Evolutionary conservation across 2,329 filamentous ascomycete species (phyloP).

Genomic region (Colletotrichum trifolii): DNA sequence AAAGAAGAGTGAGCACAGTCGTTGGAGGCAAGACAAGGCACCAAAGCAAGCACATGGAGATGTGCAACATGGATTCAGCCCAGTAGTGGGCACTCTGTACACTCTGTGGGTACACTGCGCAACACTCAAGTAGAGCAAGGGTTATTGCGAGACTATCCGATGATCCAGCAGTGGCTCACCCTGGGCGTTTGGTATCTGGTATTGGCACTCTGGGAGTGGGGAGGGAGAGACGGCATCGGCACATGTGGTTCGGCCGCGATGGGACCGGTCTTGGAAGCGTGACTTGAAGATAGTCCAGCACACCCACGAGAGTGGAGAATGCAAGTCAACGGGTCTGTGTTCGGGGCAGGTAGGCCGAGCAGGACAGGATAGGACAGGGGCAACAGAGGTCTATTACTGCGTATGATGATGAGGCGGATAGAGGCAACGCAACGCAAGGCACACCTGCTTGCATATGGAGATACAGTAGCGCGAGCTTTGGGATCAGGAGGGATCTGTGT

Average conservation of each 20-base stretch:
- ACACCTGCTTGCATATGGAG: constrained; percentile 27
- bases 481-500: constrained; percentile 33
- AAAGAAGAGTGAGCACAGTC: constrained; percentile 34
- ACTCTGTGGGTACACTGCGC: too few species aligned
- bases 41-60: constrained; percentile 30
- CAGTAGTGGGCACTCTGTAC: too few species aligned
- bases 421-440: constrained; percentile 23
- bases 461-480: constrained; percentile 34
- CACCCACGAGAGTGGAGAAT: constrained; percentile 25
- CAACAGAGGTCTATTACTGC: constrained; percentile 5
- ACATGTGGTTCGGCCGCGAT: constrained; percentile 31
- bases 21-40: constrained; percentile 33
- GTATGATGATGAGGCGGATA: constrained; percentile 14
- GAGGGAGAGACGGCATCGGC: constrained; percentile 32
- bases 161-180: constrained; percentile 21
- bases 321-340: constrained; percentile 34
- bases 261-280: constrained; percentile 34
- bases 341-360: constrained; percentile 20
- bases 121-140: constrained; percentile 1
- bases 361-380: constrained; percentile 11
- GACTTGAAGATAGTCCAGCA: constrained; percentile 27
- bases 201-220: constrained; percentile 10
- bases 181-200: constrained; percentile 17
- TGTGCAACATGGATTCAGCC: constrained; percentile 29
- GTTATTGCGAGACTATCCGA: constrained; percentile 16